phyloP scores from a whole-genome alignment of 176 grass and related monocot species.

The Aegilops umbellulata region DNA sequence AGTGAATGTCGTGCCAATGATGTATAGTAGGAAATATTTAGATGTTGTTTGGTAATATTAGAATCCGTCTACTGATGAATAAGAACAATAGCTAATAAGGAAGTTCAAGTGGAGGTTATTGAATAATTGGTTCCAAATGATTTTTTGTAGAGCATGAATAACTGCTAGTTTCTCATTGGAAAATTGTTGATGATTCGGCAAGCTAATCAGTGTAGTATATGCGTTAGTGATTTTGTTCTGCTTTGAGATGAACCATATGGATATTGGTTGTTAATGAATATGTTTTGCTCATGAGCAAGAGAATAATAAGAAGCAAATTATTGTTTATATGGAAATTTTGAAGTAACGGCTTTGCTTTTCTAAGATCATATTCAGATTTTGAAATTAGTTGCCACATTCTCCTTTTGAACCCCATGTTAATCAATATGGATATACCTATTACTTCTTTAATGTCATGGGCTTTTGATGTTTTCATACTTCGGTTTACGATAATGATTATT shows the following conservation, averaged over 20 bases:
- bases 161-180: not conserved
- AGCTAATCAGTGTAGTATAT: not conserved
- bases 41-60: constrained; percentile 4
- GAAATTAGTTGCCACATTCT: not conserved
- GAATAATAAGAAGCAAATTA: not conserved
- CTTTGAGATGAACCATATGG: not conserved
- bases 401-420: not conserved
- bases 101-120: constrained; percentile 3
- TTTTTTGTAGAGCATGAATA: not conserved
- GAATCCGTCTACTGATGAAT: not conserved
- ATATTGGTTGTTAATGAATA: not conserved
- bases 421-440: not conserved
- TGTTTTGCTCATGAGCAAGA: constrained; percentile 3
- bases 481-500: not conserved
- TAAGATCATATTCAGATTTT: constrained; percentile 16
- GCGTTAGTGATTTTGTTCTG: constrained; percentile 9
- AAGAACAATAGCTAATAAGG: not conserved
- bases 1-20: not conserved
- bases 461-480: constrained; percentile 8
- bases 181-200: not conserved
- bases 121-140: not conserved
- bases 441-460: not conserved
- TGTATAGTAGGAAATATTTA: not conserved
- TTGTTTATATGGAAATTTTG: not conserved
- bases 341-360: not conserved